phyloP scores from a whole-genome alignment of 1,284 basidiomycete species.

The Golubevia pallescens region DNA sequence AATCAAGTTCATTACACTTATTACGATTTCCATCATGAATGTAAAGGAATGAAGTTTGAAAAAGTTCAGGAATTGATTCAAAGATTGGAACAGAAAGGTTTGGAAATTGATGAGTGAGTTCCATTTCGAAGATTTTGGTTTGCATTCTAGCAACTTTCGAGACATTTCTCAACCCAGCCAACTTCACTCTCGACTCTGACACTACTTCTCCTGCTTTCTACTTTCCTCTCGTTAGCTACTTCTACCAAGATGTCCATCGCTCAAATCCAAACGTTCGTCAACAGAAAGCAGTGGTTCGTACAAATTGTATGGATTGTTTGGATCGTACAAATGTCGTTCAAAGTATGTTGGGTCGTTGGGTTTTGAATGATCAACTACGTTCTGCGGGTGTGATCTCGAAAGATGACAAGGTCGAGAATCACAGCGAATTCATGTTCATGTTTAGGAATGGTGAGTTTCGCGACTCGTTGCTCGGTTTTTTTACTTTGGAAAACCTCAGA shows the following conservation, averaged over 20 bases:
- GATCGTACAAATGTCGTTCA: conserved; percentile 98
- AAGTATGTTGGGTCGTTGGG: conserved; percentile 50
- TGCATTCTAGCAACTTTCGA: too few species aligned
- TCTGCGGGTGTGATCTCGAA: conserved; percentile 33
- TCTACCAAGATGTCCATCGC: conserved; percentile 5
- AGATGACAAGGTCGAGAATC: too few species aligned
- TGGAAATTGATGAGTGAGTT: conserved; percentile 75
- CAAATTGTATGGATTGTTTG: conserved; percentile 84
- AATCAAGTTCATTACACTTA: conserved; percentile 84
- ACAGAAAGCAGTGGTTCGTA: conserved; percentile 66
- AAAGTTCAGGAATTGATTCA: conserved; percentile 84
- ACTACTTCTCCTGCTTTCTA: neutral
- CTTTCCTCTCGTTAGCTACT: neutral
- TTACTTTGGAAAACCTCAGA: too few species aligned
- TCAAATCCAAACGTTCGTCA: conserved; percentile 16
- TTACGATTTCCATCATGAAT: conserved; percentile 98
- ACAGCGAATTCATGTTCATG: conserved; percentile 68
- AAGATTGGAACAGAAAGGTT: conserved; percentile 73
- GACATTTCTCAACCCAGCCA: too few species aligned
- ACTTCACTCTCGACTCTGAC: too few species aligned
- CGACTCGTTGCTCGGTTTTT: too few species aligned
- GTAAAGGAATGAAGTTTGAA: conserved; percentile 94
- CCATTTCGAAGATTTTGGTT: too few species aligned
- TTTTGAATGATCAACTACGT: conserved; percentile 75
- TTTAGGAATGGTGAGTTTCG: conserved; percentile 88